phyloP scores from a whole-genome alignment of 148 eudicot species.

The Vaccinium corymbosum region DNA sequence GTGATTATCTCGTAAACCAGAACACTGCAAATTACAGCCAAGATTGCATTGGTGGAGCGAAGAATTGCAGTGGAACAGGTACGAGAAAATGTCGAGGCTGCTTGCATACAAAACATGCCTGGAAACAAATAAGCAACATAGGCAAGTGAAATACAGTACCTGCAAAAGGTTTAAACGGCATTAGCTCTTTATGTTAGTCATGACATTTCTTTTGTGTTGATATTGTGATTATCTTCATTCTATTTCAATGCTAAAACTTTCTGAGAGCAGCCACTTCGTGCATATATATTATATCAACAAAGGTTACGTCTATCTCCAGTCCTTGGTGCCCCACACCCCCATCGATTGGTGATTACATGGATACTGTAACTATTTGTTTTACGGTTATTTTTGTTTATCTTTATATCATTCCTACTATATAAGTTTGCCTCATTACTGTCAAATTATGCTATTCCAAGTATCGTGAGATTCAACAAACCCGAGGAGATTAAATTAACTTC shows the following conservation, averaged over 20 bases:
- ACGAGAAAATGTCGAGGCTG: slow-evolving; percentile 45
- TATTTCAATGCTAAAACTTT: neutral
- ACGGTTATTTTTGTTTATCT: neutral
- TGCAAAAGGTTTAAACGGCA: slow-evolving; percentile 57
- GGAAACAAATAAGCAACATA: slow-evolving; percentile 98
- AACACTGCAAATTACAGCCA: slow-evolving; percentile 67
- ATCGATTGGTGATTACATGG: neutral
- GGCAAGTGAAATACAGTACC: slow-evolving; percentile 97
- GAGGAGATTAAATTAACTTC: neutral
- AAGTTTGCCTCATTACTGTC: neutral
- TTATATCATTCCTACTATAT: neutral
- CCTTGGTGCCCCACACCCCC: neutral
- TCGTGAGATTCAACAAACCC: neutral
- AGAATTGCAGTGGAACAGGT: slow-evolving; percentile 62
- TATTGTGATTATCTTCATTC: neutral
- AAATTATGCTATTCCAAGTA: neutral
- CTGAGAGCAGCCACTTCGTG: neutral
- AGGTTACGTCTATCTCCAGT: neutral
- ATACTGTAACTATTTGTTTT: neutral
- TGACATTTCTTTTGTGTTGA: neutral
- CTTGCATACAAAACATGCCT: slow-evolving; percentile 51
- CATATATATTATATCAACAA: neutral
- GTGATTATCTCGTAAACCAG: slow-evolving; percentile 61
- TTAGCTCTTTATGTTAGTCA: neutral
- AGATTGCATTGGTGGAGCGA: slow-evolving; percentile 68